Base-by-base conservation (phyloP, 2,329 filamentous ascomycete genomes). In the Pezicula radicicola region DNA sequence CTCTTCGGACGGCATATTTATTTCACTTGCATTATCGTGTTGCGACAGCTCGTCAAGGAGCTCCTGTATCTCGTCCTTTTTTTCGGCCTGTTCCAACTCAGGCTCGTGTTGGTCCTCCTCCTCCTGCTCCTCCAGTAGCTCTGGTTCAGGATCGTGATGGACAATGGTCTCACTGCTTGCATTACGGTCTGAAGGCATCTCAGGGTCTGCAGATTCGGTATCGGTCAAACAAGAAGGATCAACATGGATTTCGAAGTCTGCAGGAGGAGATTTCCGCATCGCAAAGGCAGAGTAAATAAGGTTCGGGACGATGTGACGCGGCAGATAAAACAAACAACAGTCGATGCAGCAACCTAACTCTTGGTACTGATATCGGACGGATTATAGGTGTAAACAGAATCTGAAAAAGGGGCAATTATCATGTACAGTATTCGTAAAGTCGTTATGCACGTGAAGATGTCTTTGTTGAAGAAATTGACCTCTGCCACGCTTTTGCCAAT, bases 161-260 rank as follows among this genome's bases (percentile, higher is more conserved):
- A 63, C 56, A 21, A 60, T 52, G 3, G 60, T 63, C 47, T 63
- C 53, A 35, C 58, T 54, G 18, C 57, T 61, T n/a, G 53, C 40
- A 9, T 56, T 50, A 39, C 55, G 46, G 39, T 63, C 58, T 5
- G 54, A 37, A 35, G 61, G 54, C 58, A 58, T 55, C 28, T 57
- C 53, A 35, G 48, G 41, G 12, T 55, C 55, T 28, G 50, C 55
- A 16, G 46, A 52, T 19, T 65, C 53, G 18, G 57, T 59, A 25
- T 65, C 53, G 18, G 57, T 59, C 39, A 65, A 46, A 46, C 60
- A 61, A 15, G 62, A 65, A 13, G 52, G 48, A 48, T 66, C 64
- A 28, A 66, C 62, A 49, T 66, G 63, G 40, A 66, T 65, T 40
- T 58, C 54, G 52, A 66, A 66, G 33, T 60, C 56, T 27, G 55